Conservation (phyloP, 148 eudicot species). For the Vaccinium macrocarpon region DNA sequence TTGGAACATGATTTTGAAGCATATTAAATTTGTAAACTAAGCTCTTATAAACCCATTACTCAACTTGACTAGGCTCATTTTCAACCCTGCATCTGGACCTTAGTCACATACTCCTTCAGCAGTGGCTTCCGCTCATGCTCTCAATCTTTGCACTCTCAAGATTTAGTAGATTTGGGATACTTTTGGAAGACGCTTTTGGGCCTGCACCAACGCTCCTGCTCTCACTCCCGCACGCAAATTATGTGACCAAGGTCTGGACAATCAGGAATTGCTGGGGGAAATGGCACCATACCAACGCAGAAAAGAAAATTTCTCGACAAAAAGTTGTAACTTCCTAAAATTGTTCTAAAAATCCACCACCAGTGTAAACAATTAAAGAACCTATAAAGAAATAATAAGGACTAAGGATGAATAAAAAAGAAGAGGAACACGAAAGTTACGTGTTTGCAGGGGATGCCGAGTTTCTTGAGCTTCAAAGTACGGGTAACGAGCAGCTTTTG, state of each 20-base stretch:
- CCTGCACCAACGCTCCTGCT: too few species aligned
- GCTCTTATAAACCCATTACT: background rate
- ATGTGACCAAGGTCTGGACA: background rate
- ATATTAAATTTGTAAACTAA: background rate
- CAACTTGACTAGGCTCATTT: background rate
- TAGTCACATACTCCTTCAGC: too few species aligned
- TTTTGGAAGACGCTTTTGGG: too few species aligned
- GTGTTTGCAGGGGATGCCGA: conserved; percentile 74
- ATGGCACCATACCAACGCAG: background rate
- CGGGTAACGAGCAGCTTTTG: conserved; percentile 72
- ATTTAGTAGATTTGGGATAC: too few species aligned
- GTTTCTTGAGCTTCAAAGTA: conserved; percentile 78
- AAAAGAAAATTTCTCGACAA: background rate
- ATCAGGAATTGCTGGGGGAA: background rate
- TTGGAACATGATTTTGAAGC: background rate
- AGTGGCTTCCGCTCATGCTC: too few species aligned
- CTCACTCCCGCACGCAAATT: too few species aligned
- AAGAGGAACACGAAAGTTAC: conserved; percentile 28
- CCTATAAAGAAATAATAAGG: background rate
- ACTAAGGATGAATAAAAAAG: background rate
- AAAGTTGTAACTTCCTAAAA: background rate
- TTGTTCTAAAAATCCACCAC: background rate
- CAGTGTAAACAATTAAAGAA: background rate
- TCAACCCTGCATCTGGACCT: background rate
- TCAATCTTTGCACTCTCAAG: too few species aligned